Conservation (phyloP, 495 filamentous ascomycete genomes). For the Lasiosphaeria ovina region DNA sequence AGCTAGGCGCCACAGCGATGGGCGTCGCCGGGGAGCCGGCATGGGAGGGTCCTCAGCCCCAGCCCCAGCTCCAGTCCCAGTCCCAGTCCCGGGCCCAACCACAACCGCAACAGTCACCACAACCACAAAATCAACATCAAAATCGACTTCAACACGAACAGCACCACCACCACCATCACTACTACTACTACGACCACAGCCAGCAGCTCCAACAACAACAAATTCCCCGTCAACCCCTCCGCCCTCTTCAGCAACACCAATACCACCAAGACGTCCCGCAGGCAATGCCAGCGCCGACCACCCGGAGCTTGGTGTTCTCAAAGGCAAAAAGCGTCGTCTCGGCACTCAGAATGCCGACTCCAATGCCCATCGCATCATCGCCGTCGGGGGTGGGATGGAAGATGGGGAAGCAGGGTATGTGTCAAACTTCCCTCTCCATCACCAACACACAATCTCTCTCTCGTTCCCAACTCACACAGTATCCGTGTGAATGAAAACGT, state of each 20-base stretch:
- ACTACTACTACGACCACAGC: no score
- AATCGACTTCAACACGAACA: no score
- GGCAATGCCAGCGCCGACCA: no score
- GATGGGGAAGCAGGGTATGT: conserved; percentile 11
- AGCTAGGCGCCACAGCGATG: no score
- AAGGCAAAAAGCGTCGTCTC: conserved; percentile 2
- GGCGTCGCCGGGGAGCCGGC: no score
- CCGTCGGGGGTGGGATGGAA: conserved; percentile 26
- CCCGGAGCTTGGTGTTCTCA: conserved; percentile 4
- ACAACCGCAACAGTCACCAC: no score
- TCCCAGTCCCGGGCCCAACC: no score
- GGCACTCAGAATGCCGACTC: neutral
- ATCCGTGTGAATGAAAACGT: neutral
- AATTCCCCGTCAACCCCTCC: no score
- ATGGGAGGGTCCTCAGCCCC: neutral
- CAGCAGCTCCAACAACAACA: no score
- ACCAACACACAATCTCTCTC: neutral
- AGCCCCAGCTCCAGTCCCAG: neutral
- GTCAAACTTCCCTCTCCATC: no score
- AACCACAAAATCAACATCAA: no score
- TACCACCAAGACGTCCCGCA: neutral
- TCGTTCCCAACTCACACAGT: neutral
- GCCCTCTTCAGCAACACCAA: neutral
- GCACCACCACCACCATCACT: no score
- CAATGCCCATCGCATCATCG: neutral